Conservation (phyloP, 1,139 yeast genomes). For the Magnusiomyces sp. region DNA sequence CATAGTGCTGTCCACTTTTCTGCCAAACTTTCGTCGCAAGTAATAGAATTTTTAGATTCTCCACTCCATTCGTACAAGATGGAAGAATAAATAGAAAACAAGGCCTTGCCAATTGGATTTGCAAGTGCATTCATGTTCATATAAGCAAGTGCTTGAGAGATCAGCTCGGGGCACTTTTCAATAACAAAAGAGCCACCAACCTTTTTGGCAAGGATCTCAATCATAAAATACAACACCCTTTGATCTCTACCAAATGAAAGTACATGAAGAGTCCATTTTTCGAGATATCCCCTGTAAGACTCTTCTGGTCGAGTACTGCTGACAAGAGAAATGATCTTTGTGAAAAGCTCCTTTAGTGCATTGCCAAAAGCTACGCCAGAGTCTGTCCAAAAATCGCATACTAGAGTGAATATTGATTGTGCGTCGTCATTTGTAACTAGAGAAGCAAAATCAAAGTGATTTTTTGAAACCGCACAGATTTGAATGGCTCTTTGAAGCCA, state of each 20-base stretch:
- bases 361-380: slow-evolving; percentile 64
- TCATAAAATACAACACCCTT: slow-evolving; percentile 50
- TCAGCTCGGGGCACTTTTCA: slow-evolving; percentile 38
- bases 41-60: slow-evolving; percentile 17
- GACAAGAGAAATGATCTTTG: slow-evolving; percentile 41
- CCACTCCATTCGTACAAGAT: slow-evolving; percentile 31
- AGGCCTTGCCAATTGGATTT: slow-evolving; percentile 56
- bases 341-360: slow-evolving; percentile 52
- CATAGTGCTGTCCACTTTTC: slow-evolving; percentile 47
- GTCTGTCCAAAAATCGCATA: slow-evolving; percentile 62
- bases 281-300: slow-evolving; percentile 21
- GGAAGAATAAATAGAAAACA: slow-evolving; percentile 37
- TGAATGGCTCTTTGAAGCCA: slow-evolving; percentile 54
- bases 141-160: slow-evolving; percentile 38
- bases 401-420: slow-evolving; percentile 42
- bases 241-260: slow-evolving; percentile 41
- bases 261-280: slow-evolving; percentile 40
- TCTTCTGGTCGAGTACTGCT: slow-evolving; percentile 15
- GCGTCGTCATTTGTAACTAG: slow-evolving; percentile 28
- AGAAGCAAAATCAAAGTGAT: slow-evolving; percentile 5
- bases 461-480: slow-evolving; percentile 14
- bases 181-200: slow-evolving; percentile 39
- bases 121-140: slow-evolving; percentile 57
- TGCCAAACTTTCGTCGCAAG: slow-evolving; percentile 19
- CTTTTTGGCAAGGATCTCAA: slow-evolving; percentile 48